Conservation (phyloP, 805 yeast species). For the Metschnikowia lochheadii region DNA sequence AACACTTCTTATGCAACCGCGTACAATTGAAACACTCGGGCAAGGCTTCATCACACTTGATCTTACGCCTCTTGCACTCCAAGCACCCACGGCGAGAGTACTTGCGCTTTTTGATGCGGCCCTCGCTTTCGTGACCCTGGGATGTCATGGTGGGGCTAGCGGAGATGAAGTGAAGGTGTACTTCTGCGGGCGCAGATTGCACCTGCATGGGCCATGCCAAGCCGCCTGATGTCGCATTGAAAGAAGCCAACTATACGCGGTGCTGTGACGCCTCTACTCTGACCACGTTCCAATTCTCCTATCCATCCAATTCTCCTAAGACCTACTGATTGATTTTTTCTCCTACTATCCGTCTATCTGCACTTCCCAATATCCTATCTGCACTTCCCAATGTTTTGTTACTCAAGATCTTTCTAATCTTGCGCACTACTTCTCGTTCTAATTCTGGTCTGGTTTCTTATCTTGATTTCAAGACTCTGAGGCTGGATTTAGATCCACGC, state of each 20-base stretch:
- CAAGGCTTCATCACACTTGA: conserved; percentile 40
- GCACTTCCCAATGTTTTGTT: too few species aligned
- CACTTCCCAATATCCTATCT: too few species aligned
- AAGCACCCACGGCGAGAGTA: conserved; percentile 39
- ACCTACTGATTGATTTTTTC: too few species aligned
- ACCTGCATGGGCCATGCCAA: neutral
- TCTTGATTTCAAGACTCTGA: too few species aligned
- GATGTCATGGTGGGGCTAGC: neutral
- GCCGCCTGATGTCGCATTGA: neutral
- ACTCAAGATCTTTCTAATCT: too few species aligned
- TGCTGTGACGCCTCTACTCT: too few species aligned
- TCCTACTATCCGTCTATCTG: too few species aligned
- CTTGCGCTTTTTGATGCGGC: conserved; percentile 31
- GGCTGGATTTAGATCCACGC: too few species aligned
- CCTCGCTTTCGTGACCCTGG: neutral
- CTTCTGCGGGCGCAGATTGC: conserved; percentile 1
- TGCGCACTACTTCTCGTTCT: too few species aligned
- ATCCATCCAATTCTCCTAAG: too few species aligned
- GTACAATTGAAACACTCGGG: conserved; percentile 37
- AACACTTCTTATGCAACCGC: conserved; percentile 30
- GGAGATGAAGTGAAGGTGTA: conserved; percentile 1
- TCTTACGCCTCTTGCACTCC: conserved; percentile 43
- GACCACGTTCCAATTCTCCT: too few species aligned
- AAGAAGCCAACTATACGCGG: neutral
- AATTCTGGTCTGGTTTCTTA: too few species aligned